Evolutionary conservation across 139 green algal genomes (phyloP), one percentile per base, ranked within the genome.

Genomic region (Chlorella sp.): DNA sequence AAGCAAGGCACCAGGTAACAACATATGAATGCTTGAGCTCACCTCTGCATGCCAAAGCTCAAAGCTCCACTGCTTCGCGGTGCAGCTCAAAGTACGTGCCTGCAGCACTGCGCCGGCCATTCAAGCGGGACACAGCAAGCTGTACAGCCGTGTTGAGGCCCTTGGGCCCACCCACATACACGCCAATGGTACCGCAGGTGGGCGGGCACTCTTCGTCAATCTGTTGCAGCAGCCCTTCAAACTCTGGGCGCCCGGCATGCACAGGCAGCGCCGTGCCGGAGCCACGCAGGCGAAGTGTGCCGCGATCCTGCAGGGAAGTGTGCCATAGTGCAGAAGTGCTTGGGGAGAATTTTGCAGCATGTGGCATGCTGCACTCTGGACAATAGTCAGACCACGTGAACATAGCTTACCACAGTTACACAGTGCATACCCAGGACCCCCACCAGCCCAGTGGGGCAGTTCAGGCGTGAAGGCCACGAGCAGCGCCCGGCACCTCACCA

Each of bases 21-120:
- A 9, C 44, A 51, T 51, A 51, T 51, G 44, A 36, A n/a, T n/a
- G n/a, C n/a, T n/a, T n/a, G n/a, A n/a, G n/a, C n/a, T n/a, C n/a
- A n/a, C n/a, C n/a, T n/a, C n/a, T n/a, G n/a, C n/a, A n/a, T n/a
- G n/a, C n/a, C n/a, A n/a, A n/a, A n/a, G n/a, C 18, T 78, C 70
- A 78, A 3, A 78, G 70, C 70, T 78, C 70, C 70, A 78, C 70
- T 4, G 70, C 28, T 28, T 78, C 70, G 16, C 70, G 39, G 70
- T 78, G 70, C 26, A 78, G 70, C 70, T 78, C 70, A n/a, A 78
- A 44, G 39, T 56, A 32, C 2, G 70, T 13, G 11, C 41, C 28
- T 2, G 2, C 41, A 9, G 39, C 3, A 21, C 51, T 23, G 39
- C 39, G 32, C 23, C 20, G 34, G 34, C 13, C 39, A 41, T 78